phyloP scores from a whole-genome alignment of 148 eudicot species.

The Chenopodium formosanum region DNA sequence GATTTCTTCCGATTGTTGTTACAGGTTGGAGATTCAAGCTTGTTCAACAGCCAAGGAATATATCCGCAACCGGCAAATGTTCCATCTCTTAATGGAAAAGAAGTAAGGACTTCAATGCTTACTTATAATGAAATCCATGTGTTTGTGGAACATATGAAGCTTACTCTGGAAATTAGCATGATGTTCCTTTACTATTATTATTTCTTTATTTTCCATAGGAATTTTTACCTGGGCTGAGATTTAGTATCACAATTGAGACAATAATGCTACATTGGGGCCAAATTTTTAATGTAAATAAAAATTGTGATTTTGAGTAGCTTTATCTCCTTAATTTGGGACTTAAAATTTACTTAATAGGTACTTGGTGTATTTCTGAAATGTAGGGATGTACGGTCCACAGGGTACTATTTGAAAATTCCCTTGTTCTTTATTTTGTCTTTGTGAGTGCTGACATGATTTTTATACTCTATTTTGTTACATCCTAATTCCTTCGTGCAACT shows the following conservation, averaged over 20 bases:
- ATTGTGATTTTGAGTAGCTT: neutral
- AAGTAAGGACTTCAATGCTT: slow-evolving; percentile 42
- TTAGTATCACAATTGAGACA: neutral
- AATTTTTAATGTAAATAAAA: neutral
- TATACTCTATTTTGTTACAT: neutral
- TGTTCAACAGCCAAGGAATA: slow-evolving; percentile 86
- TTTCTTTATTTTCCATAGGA: neutral
- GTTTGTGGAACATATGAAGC: neutral
- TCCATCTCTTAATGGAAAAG: slow-evolving; percentile 67
- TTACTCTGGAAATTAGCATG: neutral
- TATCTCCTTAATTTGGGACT: neutral
- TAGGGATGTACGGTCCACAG: neutral
- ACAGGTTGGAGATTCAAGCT: slow-evolving; percentile 71
- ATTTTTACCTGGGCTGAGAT: neutral
- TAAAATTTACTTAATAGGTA: neutral
- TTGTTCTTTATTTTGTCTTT: neutral
- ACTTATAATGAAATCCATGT: neutral
- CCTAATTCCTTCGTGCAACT: neutral
- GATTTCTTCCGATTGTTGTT: slow-evolving; percentile 16
- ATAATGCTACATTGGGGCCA: neutral
- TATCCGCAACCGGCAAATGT: slow-evolving; percentile 74
- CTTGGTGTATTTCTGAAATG: neutral
- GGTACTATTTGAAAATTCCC: neutral
- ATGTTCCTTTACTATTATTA: neutral
- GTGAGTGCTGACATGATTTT: neutral